Base-by-base conservation (phyloP, 371 early-diverging fungal genomes). In the Astathelohania contejeani region DNA sequence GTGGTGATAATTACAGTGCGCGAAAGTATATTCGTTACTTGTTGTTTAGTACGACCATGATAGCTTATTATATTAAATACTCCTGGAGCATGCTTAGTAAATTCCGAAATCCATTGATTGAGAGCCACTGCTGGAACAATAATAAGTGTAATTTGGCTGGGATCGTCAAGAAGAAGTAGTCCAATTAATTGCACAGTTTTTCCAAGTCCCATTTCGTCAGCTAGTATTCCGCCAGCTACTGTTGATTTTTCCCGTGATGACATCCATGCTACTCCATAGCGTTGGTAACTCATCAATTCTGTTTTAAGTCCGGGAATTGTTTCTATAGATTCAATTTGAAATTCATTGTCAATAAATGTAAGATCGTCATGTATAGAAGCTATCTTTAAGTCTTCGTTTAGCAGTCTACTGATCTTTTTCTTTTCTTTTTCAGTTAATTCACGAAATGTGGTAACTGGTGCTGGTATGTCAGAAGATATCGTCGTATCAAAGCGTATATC, bases 1-100 rank as follows among this genome's bases (percentile, higher is more conserved):
- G 74, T 74, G 10, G 74, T 74, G 2, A 74, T 62, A 23, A 75
- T 45, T 12, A 75, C 66, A 56, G 72, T 69, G 65, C 69, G 67
- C 6, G 64, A 50, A 26, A 63, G 53, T n/a, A 63, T 54, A 35
- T 56, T 56, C 16, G 3, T 42, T 49, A 66, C 26, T 46, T 43
- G 35, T 27, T 57, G 58, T 58, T 75, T 55, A 10, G 3, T 10
- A 12, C 18, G 16, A 24, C 44, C 37, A 16, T 49, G 20, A 58
- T 50, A 42, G 10, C 6, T 50, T 40, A 26, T 16, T 22, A 42
- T 40, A 37, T 38, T 16, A 23, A 57, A 37, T 9, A 35, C 12
- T 26, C 28, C 29, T 39, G 29, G 35, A n/a, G 29, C 28, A 24
- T 50, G 51, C 1, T 25, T 49, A 23, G 49, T 28, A 14, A 49